Conservation (phyloP, 2,329 filamentous ascomycete genomes). For the Fusarium oligoseptatum region DNA sequence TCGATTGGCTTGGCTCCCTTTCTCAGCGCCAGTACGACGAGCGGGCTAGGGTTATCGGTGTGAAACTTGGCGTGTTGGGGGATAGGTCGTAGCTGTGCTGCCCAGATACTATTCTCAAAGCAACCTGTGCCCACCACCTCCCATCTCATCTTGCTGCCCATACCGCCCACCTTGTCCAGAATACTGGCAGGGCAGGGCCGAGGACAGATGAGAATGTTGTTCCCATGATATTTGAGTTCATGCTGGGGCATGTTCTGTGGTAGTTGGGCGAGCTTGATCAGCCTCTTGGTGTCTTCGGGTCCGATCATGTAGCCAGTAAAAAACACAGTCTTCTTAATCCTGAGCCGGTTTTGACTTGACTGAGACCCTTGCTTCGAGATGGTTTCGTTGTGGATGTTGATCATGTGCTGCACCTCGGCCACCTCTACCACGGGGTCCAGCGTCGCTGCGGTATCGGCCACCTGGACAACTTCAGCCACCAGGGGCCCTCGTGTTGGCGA, state of each 20-base stretch:
- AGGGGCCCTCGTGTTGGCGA: constrained; percentile 73
- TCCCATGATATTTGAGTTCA: constrained; percentile 85
- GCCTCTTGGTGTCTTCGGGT: constrained; percentile 76
- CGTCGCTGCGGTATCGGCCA: constrained; percentile 79
- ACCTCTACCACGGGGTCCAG: constrained; percentile 85
- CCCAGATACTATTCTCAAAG: constrained; percentile 88
- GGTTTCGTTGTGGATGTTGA: constrained; percentile 85
- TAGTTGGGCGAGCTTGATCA: constrained; percentile 78
- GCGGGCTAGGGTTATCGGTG: constrained; percentile 82
- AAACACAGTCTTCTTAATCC: constrained; percentile 88
- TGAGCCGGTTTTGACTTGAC: constrained; percentile 62
- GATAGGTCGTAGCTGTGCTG: constrained; percentile 81
- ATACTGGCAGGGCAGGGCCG: constrained; percentile 79
- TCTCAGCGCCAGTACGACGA: constrained; percentile 85
- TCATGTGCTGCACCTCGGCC: constrained; percentile 87
- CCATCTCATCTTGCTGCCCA: constrained; percentile 87
- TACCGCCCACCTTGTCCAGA: constrained; percentile 86
- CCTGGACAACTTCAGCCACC: constrained; percentile 84
- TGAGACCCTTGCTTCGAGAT: constrained; percentile 51
- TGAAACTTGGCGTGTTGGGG: constrained; percentile 76
- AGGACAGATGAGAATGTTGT: constrained; percentile 91
- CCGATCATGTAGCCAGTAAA: constrained; percentile 93
- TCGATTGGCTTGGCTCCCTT: constrained; percentile 83
- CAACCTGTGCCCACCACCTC: constrained; percentile 82
- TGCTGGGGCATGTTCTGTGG: constrained; percentile 72